phyloP scores from a whole-genome alignment of 2,329 filamentous ascomycete species.

The Hypomyces rosellus region DNA sequence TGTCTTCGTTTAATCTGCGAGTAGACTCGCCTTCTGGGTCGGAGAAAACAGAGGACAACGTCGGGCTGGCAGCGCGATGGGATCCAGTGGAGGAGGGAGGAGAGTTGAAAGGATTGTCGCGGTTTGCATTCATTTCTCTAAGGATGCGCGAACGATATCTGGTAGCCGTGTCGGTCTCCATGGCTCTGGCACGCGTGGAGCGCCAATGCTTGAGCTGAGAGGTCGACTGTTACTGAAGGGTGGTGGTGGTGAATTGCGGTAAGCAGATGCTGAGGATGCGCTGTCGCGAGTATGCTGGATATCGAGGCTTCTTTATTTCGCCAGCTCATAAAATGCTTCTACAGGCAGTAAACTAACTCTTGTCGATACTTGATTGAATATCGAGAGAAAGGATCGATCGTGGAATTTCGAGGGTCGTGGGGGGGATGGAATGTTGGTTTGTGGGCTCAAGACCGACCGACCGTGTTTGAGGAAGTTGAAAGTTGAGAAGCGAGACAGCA shows the following conservation, averaged over 20 bases:
- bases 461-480: constrained; percentile 5
- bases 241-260: constrained; percentile 10
- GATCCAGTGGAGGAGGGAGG: constrained; percentile 53
- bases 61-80: constrained; percentile 51
- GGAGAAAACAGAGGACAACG: constrained; percentile 46
- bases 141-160: constrained; percentile 43
- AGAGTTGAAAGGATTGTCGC: constrained; percentile 52
- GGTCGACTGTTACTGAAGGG: constrained; percentile 12
- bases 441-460: not conserved
- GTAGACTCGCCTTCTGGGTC: constrained; percentile 50
- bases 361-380: not conserved
- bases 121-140: constrained; percentile 47
- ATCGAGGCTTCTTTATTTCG: not conserved
- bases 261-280: constrained; percentile 12
- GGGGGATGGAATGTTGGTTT: too few relatives aligned
- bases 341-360: not conserved
- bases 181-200: constrained; percentile 24
- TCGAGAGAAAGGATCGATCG: too few relatives aligned
- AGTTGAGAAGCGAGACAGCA: constrained; percentile 2
- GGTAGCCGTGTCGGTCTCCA: constrained; percentile 36
- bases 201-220: constrained; percentile 18
- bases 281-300: too few relatives aligned
- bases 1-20: constrained; percentile 43
- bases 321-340: not conserved
- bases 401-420: too few relatives aligned